Base-by-base conservation (phyloP, 345 rosid genomes). In the Psidium guajava region DNA sequence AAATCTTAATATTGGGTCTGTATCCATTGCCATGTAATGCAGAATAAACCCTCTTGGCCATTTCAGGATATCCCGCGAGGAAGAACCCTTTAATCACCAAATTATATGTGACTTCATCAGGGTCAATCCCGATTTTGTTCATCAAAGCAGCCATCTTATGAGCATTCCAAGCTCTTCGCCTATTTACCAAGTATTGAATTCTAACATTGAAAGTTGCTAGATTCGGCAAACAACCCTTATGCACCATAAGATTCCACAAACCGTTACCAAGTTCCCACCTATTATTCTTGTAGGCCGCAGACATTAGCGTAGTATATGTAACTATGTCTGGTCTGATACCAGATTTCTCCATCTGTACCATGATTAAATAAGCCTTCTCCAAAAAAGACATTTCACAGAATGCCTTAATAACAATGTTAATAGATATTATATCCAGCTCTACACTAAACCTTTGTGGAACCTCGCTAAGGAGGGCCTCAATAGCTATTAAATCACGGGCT, bases 51-150 rank as follows among this genome's bases (percentile, higher is more conserved):
- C 88, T 91, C 85, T 90, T 93, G 54, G 98, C 98, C 98, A 95
- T 94, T 69, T 94, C 94, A 87, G 90, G 91, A 87, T 91, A 88
- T 64, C 98, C 94, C 50, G 94, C 94, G 64, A 86, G 89, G 83
- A 90, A 93, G 83, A 94, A 93, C 32, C 98, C 98, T 89, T 95
- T 95, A 85, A 93, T 93, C 82, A 94, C 95, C 92, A 95, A 87
- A 88, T 95, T 95, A 88, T 93, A 95, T 3, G 98, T 90, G 82
- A 94, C 87, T 86, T 87, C 93, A 88, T 93, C 96, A 50, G 98
- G 96, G 44, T 73, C 58, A 59, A 95, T 90, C 81, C 91, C 88
- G 74, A 93, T 87, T 83, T 54, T 92, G 86, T 87, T 89, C 98
- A 95, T 95, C 93, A 91, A 90, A 82, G 83, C 55, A 92, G 92